These are phyloP conservation scores for Cyberlindnera maritima DNA, from an alignment of 805 yeast species.

Conservation along the genomic window DNA sequence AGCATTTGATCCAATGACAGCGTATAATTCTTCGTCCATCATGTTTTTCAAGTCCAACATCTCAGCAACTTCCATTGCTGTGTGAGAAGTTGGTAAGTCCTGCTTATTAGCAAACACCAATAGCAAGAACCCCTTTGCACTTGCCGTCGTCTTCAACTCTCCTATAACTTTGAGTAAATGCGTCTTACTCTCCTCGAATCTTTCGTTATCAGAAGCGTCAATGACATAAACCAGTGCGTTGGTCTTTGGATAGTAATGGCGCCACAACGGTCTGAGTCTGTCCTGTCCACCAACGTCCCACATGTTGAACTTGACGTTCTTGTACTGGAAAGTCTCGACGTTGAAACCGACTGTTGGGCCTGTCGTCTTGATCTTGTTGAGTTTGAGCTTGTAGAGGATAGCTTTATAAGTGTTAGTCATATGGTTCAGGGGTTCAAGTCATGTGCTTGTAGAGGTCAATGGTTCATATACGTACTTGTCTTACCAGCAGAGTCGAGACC, in stretches of 20 bases:
- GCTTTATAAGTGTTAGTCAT: no score
- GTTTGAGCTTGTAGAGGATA: conserved; percentile 76
- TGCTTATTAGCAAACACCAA: conserved; percentile 91
- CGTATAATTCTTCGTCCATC: conserved; percentile 68
- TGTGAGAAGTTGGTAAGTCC: conserved; percentile 87
- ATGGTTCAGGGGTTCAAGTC: no score
- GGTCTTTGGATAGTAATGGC: conserved; percentile 92
- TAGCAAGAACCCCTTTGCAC: conserved; percentile 69
- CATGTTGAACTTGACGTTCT: conserved; percentile 79
- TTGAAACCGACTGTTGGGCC: conserved; percentile 95
- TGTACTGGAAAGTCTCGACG: conserved; percentile 81
- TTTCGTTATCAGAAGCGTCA: conserved; percentile 70
- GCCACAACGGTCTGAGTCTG: conserved; percentile 87
- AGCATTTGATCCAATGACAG: conserved; percentile 89
- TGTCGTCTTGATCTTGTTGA: conserved; percentile 72
- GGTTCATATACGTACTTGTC: conserved; percentile 40
- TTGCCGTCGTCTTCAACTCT: conserved; percentile 56
- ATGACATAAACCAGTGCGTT: conserved; percentile 89
- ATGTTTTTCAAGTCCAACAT: conserved; percentile 58
- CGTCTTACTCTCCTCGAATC: conserved; percentile 74
- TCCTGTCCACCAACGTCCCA: conserved; percentile 98
- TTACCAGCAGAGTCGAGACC: conserved; percentile 94
- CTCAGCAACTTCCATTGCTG: conserved; percentile 83
- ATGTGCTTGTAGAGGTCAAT: no score
- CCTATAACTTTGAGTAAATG: conserved; percentile 76